A percentile compares a stretch with the other conserved stretches of the same genome.
Conservation (phyloP, 176 grass and related monocot genomes). For the Carex pumila region DNA sequence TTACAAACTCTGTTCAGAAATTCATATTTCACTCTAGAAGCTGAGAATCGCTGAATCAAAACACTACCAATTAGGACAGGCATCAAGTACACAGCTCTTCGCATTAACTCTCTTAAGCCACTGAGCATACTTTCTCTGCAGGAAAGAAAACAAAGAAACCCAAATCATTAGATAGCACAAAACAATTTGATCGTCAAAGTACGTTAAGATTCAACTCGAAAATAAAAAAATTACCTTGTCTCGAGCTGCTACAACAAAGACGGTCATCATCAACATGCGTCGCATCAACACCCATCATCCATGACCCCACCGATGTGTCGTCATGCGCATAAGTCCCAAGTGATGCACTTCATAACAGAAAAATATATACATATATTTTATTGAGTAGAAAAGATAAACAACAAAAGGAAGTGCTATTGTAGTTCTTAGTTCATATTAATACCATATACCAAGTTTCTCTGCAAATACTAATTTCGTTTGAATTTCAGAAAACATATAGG, state of each 20-base stretch:
- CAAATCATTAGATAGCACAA: not conserved
- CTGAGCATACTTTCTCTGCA: constrained; percentile 34
- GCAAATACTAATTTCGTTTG: not conserved
- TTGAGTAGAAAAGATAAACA: not conserved
- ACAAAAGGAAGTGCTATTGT: not conserved
- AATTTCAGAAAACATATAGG: not conserved
- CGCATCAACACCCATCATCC: constrained; percentile 95
- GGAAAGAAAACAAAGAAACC: not conserved
- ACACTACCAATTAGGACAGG: not conserved
- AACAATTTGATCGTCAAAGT: not conserved
- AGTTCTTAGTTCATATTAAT: not conserved
- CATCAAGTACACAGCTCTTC: not conserved
- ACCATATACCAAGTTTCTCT: not conserved
- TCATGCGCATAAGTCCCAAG: constrained; percentile 81
- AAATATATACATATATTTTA: not conserved
- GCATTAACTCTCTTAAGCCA: constrained; percentile 12
- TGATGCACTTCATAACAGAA: constrained; percentile 39
- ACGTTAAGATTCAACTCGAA: not conserved
- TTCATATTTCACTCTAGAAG: not conserved
- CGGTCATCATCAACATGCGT: constrained; percentile 81
- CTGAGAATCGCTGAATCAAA: not conserved
- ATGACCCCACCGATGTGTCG: constrained; percentile 85
- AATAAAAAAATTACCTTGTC: constrained; percentile 50
- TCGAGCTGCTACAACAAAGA: constrained; percentile 73
- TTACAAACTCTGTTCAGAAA: not conserved